Conservation (phyloP, 1,284 basidiomycete species). For the Ustilago curta region DNA sequence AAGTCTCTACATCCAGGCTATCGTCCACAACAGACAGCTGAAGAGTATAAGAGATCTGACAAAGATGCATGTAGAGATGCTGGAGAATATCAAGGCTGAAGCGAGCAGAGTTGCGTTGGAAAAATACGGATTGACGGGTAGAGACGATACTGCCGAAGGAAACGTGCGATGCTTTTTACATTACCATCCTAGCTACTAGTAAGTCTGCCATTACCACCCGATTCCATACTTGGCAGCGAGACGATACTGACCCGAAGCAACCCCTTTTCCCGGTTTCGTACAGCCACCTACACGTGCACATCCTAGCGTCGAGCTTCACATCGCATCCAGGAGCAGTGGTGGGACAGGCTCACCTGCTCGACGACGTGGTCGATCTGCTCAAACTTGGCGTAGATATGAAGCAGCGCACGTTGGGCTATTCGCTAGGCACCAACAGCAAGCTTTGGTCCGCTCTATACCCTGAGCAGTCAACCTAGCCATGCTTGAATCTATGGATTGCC, state of each 20-base stretch:
- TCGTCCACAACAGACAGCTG: conserved; percentile 67
- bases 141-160: conserved; percentile 68
- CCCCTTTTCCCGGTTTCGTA: not conserved
- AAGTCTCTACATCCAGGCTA: conserved; percentile 70
- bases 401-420: conserved; percentile 83
- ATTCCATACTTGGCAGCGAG: too few relatives aligned
- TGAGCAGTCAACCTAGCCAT: too few relatives aligned
- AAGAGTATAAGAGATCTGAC: conserved; percentile 72
- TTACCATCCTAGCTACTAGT: conserved; percentile 96
- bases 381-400: conserved; percentile 77
- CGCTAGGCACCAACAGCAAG: conserved; percentile 71
- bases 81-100: conserved; percentile 77
- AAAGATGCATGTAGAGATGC: conserved; percentile 77
- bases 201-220: conserved; percentile 67
- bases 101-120: conserved; percentile 74
- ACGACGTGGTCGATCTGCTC: conserved; percentile 80
- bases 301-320: conserved; percentile 75
- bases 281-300: conserved; percentile 95
- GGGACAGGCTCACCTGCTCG: conserved; percentile 91
- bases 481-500: not conserved
- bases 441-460: conserved; percentile 45
- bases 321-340: conserved; percentile 72
- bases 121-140: conserved; percentile 76
- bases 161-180: conserved; percentile 84
- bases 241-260: not conserved